A percentile compares a stretch with the other conserved stretches of the same genome.
Evolutionary conservation across 2,329 filamentous ascomycete species (phyloP).

Genomic region (Pseudogymnoascus sp.): DNA sequence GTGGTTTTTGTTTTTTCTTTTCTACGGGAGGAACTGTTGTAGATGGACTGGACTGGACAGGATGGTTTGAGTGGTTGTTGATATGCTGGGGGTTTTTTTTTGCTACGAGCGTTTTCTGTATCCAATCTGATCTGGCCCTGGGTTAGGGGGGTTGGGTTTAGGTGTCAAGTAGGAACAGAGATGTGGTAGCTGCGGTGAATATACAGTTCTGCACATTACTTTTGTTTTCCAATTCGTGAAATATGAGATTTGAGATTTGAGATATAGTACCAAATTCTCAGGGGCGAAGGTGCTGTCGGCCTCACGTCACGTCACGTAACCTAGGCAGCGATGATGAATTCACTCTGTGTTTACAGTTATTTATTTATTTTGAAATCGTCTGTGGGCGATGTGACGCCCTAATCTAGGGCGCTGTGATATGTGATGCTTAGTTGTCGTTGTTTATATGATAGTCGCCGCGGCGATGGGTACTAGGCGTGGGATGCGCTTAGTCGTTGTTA

Average conservation of each 20-base stretch:
- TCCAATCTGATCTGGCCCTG: not conserved
- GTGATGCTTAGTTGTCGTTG: not conserved
- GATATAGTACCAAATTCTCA: not conserved
- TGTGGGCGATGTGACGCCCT: slow-evolving; percentile 1
- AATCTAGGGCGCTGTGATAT: not conserved
- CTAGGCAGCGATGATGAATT: not conserved
- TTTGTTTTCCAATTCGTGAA: not conserved
- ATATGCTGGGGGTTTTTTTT: not conserved
- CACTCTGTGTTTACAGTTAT: not conserved
- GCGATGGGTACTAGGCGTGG: not conserved
- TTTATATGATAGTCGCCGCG: not conserved
- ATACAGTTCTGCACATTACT: slow-evolving; percentile 1
- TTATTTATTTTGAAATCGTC: not conserved
- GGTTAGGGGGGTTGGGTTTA: not conserved
- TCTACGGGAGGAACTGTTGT: not conserved
- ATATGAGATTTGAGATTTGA: not conserved
- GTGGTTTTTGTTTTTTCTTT: not conserved
- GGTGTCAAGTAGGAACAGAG: not conserved
- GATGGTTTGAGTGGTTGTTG: not conserved
- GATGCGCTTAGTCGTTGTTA: not conserved
- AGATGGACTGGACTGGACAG: not conserved
- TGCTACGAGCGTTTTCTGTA: not conserved
- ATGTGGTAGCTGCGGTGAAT: not conserved
- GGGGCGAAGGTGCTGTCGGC: not conserved
- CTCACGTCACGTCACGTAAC: not conserved